Evolutionary conservation across 1,284 basidiomycete genomes (phyloP).

Genomic region (Waitea zeae): DNA sequence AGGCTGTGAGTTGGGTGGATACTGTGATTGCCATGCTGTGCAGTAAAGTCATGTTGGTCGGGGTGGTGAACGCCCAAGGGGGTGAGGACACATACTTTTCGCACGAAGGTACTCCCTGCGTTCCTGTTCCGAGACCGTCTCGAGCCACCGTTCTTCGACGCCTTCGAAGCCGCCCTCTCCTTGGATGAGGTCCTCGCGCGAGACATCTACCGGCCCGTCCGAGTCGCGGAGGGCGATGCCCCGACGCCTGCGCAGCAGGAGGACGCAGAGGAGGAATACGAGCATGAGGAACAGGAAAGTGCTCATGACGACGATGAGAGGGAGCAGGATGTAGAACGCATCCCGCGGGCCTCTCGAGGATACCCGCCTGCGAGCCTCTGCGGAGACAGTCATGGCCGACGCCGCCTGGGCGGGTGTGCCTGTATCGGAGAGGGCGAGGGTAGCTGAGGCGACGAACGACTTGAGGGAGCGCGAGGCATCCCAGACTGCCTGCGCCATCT

Average conservation of each 20-base stretch:
- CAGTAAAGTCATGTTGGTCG: conserved; percentile 3
- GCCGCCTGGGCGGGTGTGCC: background rate
- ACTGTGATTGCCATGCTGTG: conserved; percentile 78
- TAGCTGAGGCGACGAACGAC: too few relatives aligned
- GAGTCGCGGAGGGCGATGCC: conserved; percentile 74
- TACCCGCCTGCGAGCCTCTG: background rate
- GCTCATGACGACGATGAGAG: conserved; percentile 81
- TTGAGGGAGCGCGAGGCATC: too few relatives aligned
- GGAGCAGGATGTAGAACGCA: conserved; percentile 52
- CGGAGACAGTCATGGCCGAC: conserved; percentile 1
- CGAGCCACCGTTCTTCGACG: conserved; percentile 87
- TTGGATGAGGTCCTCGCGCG: conserved; percentile 75
- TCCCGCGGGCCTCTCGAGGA: too few relatives aligned
- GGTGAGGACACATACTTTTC: conserved; percentile 46
- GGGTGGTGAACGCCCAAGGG: conserved; percentile 4
- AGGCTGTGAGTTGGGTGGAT: conserved; percentile 81
- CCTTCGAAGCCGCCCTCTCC: conserved; percentile 86
- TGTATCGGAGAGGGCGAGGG: background rate
- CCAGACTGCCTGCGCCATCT: too few relatives aligned
- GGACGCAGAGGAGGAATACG: conserved; percentile 75
- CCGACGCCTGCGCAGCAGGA: conserved; percentile 66
- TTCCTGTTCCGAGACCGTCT: conserved; percentile 54
- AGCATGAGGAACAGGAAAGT: conserved; percentile 87
- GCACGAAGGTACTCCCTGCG: conserved; percentile 69
- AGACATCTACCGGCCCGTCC: conserved; percentile 89